phyloP scores from a whole-genome alignment of 371 early-diverging fungal species.

The Rhizopus delemar region DNA sequence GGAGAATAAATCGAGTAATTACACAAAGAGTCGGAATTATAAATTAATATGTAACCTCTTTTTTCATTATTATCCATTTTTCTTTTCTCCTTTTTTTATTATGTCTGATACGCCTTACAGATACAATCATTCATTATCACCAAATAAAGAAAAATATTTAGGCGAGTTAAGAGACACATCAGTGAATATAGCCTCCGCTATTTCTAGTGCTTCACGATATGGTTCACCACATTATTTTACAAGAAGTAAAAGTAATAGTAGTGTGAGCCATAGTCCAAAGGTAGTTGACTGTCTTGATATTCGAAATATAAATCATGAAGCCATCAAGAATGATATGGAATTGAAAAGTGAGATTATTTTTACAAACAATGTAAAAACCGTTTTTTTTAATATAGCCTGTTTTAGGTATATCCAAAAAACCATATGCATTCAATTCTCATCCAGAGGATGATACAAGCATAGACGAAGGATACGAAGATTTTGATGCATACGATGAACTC shows the following conservation, averaged over 20 bases:
- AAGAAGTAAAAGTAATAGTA: background rate
- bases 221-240: background rate
- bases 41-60: background rate
- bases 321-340: conserved; percentile 14
- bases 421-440: conserved; percentile 8
- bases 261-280: background rate
- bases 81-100: background rate
- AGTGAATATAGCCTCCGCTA: background rate
- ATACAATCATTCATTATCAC: background rate
- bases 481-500: conserved; percentile 4
- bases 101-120: background rate
- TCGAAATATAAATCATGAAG: conserved; percentile 16
- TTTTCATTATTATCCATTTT: background rate
- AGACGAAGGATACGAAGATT: background rate
- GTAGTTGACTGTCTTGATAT: conserved; percentile 5
- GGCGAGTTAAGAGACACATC: background rate
- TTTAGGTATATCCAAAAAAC: conserved; percentile 11
- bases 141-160: background rate
- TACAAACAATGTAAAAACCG: background rate
- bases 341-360: conserved; percentile 9
- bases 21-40: background rate
- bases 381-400: background rate
- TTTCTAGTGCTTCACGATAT: background rate
- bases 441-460: background rate
- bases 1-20: background rate